Conservation (phyloP, 2,329 filamentous ascomycete genomes). For the Colletotrichum aenigma region DNA sequence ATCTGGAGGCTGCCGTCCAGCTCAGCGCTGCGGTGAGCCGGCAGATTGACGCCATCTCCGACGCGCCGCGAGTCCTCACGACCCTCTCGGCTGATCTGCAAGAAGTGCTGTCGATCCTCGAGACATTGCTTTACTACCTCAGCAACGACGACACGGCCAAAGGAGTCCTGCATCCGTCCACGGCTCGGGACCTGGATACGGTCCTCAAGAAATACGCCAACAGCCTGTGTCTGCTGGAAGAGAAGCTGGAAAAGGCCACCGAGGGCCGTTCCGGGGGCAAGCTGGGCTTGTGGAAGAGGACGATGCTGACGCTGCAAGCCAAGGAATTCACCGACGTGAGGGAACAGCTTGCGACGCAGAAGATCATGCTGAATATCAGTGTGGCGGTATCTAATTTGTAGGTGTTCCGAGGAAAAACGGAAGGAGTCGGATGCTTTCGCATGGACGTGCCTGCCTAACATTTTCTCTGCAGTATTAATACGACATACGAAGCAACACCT, state of each 20-base stretch:
- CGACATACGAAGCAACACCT: neutral
- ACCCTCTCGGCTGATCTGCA: neutral
- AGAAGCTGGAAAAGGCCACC: neutral
- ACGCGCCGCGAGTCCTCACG: neutral
- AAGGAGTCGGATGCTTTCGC: neutral
- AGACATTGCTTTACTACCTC: neutral
- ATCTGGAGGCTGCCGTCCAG: neutral
- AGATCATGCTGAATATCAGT: neutral
- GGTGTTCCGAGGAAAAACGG: neutral
- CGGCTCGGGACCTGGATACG: neutral
- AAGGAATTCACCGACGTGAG: neutral
- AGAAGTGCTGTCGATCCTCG: neutral
- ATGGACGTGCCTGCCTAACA: neutral
- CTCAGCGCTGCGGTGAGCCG: neutral
- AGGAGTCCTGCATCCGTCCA: neutral
- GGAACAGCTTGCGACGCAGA: neutral
- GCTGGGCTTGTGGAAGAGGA: neutral
- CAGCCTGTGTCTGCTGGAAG: neutral
- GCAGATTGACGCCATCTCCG: neutral
- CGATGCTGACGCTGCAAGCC: neutral
- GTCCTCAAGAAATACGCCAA: neutral
- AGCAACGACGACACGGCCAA: neutral
- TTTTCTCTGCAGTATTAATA: neutral
- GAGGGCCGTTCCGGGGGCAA: neutral
- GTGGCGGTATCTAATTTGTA: conserved; percentile 4